Evolutionary conservation across 1,284 basidiomycete genomes (phyloP).

Genomic region (Rhodotorula sp.): DNA sequence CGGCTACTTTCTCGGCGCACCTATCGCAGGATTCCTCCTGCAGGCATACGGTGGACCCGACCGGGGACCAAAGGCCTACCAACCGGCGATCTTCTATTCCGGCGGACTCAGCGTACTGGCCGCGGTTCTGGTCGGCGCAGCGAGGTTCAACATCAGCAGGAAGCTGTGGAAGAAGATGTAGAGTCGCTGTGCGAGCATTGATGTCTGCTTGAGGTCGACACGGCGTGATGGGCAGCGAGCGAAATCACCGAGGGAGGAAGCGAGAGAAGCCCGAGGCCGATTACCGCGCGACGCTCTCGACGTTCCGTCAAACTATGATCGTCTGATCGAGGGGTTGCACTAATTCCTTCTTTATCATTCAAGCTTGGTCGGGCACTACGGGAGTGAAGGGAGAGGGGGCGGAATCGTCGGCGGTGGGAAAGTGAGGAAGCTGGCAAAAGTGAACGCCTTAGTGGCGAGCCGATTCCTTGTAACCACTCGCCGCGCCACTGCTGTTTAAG

Average conservation of each 20-base stretch:
- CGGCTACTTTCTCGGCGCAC: conserved; percentile 23
- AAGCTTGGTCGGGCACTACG: too few relatives aligned
- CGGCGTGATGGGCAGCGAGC: too few relatives aligned
- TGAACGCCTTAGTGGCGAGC: conserved; percentile 11
- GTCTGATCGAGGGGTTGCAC: too few relatives aligned
- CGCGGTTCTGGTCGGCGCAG: conserved; percentile 45
- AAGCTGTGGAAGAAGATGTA: conserved; percentile 8
- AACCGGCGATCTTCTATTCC: conserved; percentile 29
- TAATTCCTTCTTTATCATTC: too few relatives aligned
- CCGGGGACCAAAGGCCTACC: conserved; percentile 16
- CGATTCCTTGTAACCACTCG: conserved; percentile 20
- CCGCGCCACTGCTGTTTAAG: conserved; percentile 2
- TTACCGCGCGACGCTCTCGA: too few relatives aligned
- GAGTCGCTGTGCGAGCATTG: neutral
- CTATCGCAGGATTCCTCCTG: conserved; percentile 22
- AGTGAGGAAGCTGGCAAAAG: neutral
- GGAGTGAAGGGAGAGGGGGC: too few relatives aligned
- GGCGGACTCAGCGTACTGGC: conserved; percentile 45
- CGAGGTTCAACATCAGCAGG: conserved; percentile 28
- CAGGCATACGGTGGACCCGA: conserved; percentile 24
- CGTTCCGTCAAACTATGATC: too few relatives aligned
- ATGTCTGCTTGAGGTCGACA: too few relatives aligned
- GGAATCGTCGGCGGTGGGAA: too few relatives aligned
- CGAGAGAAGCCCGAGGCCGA: too few relatives aligned
- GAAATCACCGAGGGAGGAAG: too few relatives aligned